These are phyloP conservation scores for Xylaria sp. DNA, from an alignment of 2,329 filamentous ascomycete species.

Conservation along the genomic window DNA sequence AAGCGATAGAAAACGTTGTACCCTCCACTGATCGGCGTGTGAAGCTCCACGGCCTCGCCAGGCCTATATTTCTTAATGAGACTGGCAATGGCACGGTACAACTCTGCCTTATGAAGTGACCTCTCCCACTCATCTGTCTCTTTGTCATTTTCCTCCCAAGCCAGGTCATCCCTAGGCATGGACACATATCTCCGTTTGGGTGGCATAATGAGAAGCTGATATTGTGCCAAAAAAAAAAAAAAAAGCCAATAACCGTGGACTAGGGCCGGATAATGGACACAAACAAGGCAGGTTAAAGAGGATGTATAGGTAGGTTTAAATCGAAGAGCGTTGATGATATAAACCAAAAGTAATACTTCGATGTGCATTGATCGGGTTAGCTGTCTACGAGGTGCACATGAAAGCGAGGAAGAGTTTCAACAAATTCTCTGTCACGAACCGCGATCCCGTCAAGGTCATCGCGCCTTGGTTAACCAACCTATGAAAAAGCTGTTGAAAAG, in stretches of 20 bases:
- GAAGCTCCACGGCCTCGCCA: slow-evolving; percentile 41
- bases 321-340: neutral
- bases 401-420: neutral
- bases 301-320: neutral
- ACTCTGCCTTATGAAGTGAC: slow-evolving; percentile 36
- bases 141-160: slow-evolving; percentile 47
- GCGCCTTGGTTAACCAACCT: neutral
- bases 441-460: neutral
- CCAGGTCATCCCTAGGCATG: slow-evolving; percentile 45
- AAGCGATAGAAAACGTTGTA: slow-evolving; percentile 49
- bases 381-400: neutral
- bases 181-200: slow-evolving; percentile 41
- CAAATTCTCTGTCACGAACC: neutral
- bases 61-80: slow-evolving; percentile 45
- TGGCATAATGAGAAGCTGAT: slow-evolving; percentile 37
- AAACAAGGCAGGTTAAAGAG: neutral
- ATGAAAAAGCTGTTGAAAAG: neutral
- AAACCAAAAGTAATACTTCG: neutral
- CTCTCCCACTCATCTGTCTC: slow-evolving; percentile 42
- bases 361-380: neutral
- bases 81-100: slow-evolving; percentile 38
- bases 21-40: slow-evolving; percentile 45
- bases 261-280: neutral
- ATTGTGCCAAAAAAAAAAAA: neutral
- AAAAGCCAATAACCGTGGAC: neutral